Percentiles rank a stretch among this genome's conserved stretches.
Conservation (phyloP, 1,284 basidiomycete species). For the Sphaerobolus stellatus region DNA sequence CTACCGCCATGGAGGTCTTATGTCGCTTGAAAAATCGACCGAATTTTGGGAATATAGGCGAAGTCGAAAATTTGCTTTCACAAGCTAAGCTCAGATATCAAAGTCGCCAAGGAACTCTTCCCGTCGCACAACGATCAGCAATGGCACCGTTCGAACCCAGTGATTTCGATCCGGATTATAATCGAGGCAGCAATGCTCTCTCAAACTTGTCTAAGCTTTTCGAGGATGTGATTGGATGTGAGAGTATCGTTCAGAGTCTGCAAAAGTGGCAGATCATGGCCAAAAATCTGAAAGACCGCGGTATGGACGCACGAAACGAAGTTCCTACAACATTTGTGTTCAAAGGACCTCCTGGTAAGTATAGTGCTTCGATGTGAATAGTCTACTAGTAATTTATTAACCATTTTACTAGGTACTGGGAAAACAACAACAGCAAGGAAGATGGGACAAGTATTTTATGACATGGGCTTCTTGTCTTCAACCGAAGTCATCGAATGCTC, state of each 20-base stretch:
- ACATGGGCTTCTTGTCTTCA: slow-evolving; percentile 62
- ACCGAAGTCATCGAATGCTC: slow-evolving; percentile 60
- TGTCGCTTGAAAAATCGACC: slow-evolving; percentile 52
- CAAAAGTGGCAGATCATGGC: slow-evolving; percentile 52
- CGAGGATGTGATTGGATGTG: slow-evolving; percentile 58
- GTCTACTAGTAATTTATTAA: neutral
- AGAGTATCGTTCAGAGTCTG: slow-evolving; percentile 50
- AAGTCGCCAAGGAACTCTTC: slow-evolving; percentile 39
- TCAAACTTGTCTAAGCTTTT: slow-evolving; percentile 57
- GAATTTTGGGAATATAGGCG: slow-evolving; percentile 68
- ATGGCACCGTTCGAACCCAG: slow-evolving; percentile 52
- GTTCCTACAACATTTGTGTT: slow-evolving; percentile 70
- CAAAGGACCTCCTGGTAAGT: slow-evolving; percentile 65
- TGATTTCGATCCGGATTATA: slow-evolving; percentile 62
- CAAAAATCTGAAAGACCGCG: slow-evolving; percentile 38
- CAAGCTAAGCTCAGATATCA: slow-evolving; percentile 53
- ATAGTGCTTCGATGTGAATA: neutral
- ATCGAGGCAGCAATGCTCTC: slow-evolving; percentile 47
- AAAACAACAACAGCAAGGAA: slow-evolving; percentile 48
- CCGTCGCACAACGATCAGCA: slow-evolving; percentile 28
- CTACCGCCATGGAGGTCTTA: slow-evolving; percentile 52
- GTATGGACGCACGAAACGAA: slow-evolving; percentile 43
- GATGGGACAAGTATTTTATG: slow-evolving; percentile 60
- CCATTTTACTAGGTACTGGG: slow-evolving; percentile 38
- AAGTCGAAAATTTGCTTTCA: slow-evolving; percentile 61